A percentile compares a stretch with the other conserved stretches of the same genome.
phyloP scores from a whole-genome alignment of 129 eudicot genomes.

The Mikania micrantha region DNA sequence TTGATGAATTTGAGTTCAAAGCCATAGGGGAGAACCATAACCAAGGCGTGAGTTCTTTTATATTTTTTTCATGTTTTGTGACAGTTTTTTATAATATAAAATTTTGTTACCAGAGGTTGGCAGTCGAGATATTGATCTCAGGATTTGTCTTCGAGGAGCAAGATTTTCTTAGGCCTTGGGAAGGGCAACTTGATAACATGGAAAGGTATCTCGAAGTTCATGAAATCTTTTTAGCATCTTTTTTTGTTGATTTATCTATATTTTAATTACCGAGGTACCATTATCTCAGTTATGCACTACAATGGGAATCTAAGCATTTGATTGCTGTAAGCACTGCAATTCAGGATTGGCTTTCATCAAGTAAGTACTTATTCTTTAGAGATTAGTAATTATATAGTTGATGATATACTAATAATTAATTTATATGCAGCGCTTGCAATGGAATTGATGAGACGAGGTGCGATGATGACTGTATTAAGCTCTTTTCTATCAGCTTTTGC shows the following conservation, averaged over 20 bases:
- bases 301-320: slow-evolving; percentile 98
- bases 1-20: slow-evolving; percentile 94
- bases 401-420: slow-evolving; percentile 11
- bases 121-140: slow-evolving; percentile 77
- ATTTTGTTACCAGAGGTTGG: slow-evolving; percentile 69
- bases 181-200: slow-evolving; percentile 59
- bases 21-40: slow-evolving; percentile 77
- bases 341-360: slow-evolving; percentile 93
- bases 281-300: slow-evolving; percentile 66
- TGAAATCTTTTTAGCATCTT: not conserved
- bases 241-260: not conserved
- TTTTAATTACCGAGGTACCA: slow-evolving; percentile 5
- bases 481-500: slow-evolving; percentile 79
- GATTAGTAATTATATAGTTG: not conserved
- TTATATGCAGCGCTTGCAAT: slow-evolving; percentile 69
- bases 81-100: slow-evolving; percentile 9
- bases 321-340: slow-evolving; percentile 97
- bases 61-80: not conserved
- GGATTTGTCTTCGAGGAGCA: slow-evolving; percentile 86
- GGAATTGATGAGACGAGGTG: slow-evolving; percentile 91
- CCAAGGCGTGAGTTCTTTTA: slow-evolving; percentile 77
- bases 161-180: slow-evolving; percentile 87
- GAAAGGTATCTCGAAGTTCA: slow-evolving; percentile 54
- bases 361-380: slow-evolving; percentile 36
- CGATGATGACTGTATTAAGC: slow-evolving; percentile 92